Base-by-base conservation (phyloP, 2,329 filamentous ascomycete genomes). In the Myriosclerotinia duriaeana region DNA sequence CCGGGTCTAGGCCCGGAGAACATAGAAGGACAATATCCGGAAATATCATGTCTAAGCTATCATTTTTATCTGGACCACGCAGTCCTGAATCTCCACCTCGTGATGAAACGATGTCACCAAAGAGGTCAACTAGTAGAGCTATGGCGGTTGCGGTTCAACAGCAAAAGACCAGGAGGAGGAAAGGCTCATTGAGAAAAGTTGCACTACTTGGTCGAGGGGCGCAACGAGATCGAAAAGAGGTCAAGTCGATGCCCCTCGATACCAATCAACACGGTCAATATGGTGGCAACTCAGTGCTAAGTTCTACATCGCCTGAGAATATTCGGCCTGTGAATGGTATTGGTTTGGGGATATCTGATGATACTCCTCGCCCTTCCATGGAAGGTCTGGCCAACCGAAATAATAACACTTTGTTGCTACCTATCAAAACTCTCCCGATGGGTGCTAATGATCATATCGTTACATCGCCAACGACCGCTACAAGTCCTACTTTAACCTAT, bases 111-210 rank as follows among this genome's bases (percentile, higher is more conserved):
- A 70, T 63, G 20, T 72, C 71, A 8, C 65, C 74, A 22, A 77
- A 74, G 65, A 76, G 75, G 34, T 53, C 60, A 53, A 22, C 69
- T 9, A 70, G 70, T 46, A 67, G 75, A 55, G 74, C 76, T 17
- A 76, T 77, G 74, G 76, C 76, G 50, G 74, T 73, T 42, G 75
- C 73, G 12, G 72, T 76, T 56, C 79, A 79, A 74, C 81, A 78
- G 74, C 82, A 77, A 76, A 83, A 78, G 76, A 86, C 86, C 56
- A 83, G 92, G 65, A 88, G 88, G 73, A 86, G 93, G 68, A 91
- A 90, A 76, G 93, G 92, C 5, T 97, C 93, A 14, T 81, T 97
- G 76, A 86, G 93, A 68, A 97, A 97, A 78, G 92, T 91, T 14
- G 93, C 92, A 36, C 81, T 97, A 59, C 82, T 97, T 22, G 91